Evolutionary conservation across 1,284 basidiomycete genomes (phyloP).

Genomic region (Moesziomyces sp.): DNA sequence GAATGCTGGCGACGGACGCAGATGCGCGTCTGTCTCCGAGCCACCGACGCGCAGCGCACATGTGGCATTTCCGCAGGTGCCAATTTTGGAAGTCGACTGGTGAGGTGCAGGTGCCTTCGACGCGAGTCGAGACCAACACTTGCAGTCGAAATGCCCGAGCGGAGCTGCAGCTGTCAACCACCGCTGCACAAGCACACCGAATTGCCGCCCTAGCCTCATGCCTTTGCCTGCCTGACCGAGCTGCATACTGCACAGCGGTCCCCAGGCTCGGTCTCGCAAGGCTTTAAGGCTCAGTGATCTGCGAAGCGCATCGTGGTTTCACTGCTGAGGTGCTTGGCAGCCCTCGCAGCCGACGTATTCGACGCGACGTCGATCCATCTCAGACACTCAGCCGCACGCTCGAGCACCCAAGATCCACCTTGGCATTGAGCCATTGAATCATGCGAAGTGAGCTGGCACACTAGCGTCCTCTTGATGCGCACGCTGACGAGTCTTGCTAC

Average conservation of each 20-base stretch:
- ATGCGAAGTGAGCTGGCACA: no score
- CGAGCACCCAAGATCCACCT: not conserved
- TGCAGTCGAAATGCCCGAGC: not conserved
- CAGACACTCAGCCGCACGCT: not conserved
- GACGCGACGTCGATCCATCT: slow-evolving; percentile 18
- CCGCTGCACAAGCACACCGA: slow-evolving; percentile 1
- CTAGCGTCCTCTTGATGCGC: no score
- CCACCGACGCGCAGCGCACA: slow-evolving; percentile 45
- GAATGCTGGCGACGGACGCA: not conserved
- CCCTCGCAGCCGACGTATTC: not conserved
- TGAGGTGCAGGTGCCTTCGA: no score
- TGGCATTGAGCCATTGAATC: no score
- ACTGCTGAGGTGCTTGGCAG: slow-evolving; percentile 2
- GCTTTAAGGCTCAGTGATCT: slow-evolving; percentile 16
- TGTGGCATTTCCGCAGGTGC: slow-evolving; percentile 10
- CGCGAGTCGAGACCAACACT: no score
- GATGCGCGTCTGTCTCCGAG: slow-evolving; percentile 36
- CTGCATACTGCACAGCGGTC: slow-evolving; percentile 14
- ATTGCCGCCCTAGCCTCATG: slow-evolving; percentile 1
- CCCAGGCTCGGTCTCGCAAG: not conserved
- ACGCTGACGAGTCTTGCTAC: no score
- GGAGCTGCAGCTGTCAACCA: slow-evolving; percentile 32
- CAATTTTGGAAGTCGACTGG: not conserved
- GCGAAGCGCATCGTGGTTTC: slow-evolving; percentile 20
- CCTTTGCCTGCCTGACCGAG: slow-evolving; percentile 15